These are phyloP conservation scores for Xerocomus potaroensis DNA, from an alignment of 768 basidiomycete species.

Conservation along the genomic window DNA sequence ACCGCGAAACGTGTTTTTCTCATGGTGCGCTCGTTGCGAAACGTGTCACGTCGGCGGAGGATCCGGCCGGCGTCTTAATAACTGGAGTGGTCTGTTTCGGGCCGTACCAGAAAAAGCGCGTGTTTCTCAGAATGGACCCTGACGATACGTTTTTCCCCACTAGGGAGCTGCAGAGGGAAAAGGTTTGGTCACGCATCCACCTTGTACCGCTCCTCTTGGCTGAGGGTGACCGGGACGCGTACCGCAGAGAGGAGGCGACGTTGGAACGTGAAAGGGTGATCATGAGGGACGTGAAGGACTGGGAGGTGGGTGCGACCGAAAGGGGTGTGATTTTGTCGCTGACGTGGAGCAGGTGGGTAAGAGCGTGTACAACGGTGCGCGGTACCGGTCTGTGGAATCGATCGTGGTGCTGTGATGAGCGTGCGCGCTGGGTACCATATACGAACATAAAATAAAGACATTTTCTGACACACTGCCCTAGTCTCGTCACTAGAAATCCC, in stretches of 20 bases:
- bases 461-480: slow-evolving; percentile 19
- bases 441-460: slow-evolving; percentile 9
- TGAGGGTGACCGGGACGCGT: slow-evolving; percentile 88
- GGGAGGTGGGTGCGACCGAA: slow-evolving; percentile 75
- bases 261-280: slow-evolving; percentile 78
- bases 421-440: slow-evolving; percentile 6
- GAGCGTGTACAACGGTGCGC: slow-evolving; percentile 78
- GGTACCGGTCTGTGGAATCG: slow-evolving; percentile 56
- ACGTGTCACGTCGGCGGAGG: slow-evolving; percentile 59
- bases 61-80: slow-evolving; percentile 46
- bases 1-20: slow-evolving; percentile 61
- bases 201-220: slow-evolving; percentile 88
- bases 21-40: slow-evolving; percentile 58
- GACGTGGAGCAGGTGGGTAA: slow-evolving; percentile 61
- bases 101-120: slow-evolving; percentile 40
- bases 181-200: slow-evolving; percentile 93
- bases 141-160: slow-evolving; percentile 28
- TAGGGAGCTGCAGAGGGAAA: slow-evolving; percentile 92
- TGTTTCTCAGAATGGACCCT: slow-evolving; percentile 40
- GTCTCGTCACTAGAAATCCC: slow-evolving; percentile 20
- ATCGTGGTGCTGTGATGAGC: slow-evolving; percentile 58
- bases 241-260: slow-evolving; percentile 76
- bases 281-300: slow-evolving; percentile 91
- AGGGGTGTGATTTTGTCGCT: slow-evolving; percentile 17
- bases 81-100: slow-evolving; percentile 32